These are phyloP conservation scores for Thelephora ganbajun DNA, from an alignment of 768 basidiomycete genomes.

Conservation along the genomic window DNA sequence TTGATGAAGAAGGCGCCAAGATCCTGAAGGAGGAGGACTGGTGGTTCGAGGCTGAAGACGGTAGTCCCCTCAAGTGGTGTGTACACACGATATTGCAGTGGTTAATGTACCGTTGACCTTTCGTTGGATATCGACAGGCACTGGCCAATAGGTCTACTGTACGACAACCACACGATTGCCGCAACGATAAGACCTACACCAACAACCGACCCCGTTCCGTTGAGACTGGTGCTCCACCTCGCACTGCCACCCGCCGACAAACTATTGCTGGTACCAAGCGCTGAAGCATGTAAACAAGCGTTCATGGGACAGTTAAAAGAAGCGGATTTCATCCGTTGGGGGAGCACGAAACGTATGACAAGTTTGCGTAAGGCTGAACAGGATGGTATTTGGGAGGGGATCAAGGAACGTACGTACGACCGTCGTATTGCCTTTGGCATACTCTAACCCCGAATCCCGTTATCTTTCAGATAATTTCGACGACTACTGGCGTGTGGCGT, in stretches of 20 bases:
- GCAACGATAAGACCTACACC: slow-evolving; percentile 33
- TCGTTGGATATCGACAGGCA: slow-evolving; percentile 45
- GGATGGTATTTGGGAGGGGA: slow-evolving; percentile 94
- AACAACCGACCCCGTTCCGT: slow-evolving; percentile 35
- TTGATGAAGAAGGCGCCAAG: slow-evolving; percentile 73
- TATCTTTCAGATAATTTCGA: slow-evolving; percentile 79
- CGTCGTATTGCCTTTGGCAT: background rate
- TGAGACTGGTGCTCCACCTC: slow-evolving; percentile 77
- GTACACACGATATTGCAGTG: slow-evolving; percentile 13
- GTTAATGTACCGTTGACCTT: background rate
- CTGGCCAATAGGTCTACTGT: slow-evolving; percentile 92
- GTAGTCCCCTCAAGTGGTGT: slow-evolving; percentile 77
- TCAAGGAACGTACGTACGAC: slow-evolving; percentile 69
- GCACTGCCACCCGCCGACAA: slow-evolving; percentile 80
- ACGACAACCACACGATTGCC: slow-evolving; percentile 70
- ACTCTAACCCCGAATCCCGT: background rate
- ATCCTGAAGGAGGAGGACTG: slow-evolving; percentile 78
- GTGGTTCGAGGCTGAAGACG: slow-evolving; percentile 94
- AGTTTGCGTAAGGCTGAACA: slow-evolving; percentile 83
- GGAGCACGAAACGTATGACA: slow-evolving; percentile 89
- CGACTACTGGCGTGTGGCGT: slow-evolving; percentile 85
- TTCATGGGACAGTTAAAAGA: slow-evolving; percentile 97
- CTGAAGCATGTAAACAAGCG: slow-evolving; percentile 82
- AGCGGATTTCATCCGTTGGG: slow-evolving; percentile 94
- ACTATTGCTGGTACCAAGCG: slow-evolving; percentile 62